phyloP scores from a whole-genome alignment of 257 asterid genomes.

The Voacanga thouarsii region DNA sequence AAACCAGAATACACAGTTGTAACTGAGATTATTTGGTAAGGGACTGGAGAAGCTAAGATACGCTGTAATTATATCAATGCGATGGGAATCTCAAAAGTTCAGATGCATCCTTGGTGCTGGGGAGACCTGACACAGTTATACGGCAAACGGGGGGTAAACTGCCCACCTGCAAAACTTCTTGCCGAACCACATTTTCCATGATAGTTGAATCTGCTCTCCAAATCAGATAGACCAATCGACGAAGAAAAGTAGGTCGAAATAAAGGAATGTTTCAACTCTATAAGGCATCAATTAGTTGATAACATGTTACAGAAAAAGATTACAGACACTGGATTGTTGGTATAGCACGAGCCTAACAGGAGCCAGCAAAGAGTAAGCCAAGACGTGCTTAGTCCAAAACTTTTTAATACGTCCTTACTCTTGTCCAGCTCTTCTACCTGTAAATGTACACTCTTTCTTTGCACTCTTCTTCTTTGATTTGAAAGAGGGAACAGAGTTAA shows the following conservation, averaged over 20 bases:
- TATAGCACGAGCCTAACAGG: not conserved
- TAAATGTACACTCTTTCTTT: constrained; percentile 25
- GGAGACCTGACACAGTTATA: not conserved
- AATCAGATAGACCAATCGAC: not conserved
- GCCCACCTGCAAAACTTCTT: not conserved
- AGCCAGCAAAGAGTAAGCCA: constrained; percentile 1
- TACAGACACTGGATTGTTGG: constrained; percentile 18
- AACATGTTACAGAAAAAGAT: constrained; percentile 22
- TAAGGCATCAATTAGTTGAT: constrained; percentile 12
- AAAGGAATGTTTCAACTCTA: not conserved
- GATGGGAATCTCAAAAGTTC: too few species aligned
- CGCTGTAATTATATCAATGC: too few species aligned
- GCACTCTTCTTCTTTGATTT: constrained; percentile 12
- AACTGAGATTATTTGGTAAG: too few species aligned
- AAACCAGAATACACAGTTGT: too few species aligned
- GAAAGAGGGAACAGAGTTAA: not conserved
- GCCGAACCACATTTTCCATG: not conserved
- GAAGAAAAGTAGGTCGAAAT: not conserved
- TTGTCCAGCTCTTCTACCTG: constrained; percentile 9
- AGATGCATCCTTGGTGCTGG: too few species aligned
- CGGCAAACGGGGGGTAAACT: not conserved
- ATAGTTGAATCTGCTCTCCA: not conserved
- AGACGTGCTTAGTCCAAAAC: constrained; percentile 4
- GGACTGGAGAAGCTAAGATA: too few species aligned
- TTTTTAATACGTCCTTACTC: constrained; percentile 1